A percentile compares a stretch with the other conserved stretches of the same genome.
phyloP scores from a whole-genome alignment of 192 early-diverging fungal genomes.

The Coemansia sp. region DNA sequence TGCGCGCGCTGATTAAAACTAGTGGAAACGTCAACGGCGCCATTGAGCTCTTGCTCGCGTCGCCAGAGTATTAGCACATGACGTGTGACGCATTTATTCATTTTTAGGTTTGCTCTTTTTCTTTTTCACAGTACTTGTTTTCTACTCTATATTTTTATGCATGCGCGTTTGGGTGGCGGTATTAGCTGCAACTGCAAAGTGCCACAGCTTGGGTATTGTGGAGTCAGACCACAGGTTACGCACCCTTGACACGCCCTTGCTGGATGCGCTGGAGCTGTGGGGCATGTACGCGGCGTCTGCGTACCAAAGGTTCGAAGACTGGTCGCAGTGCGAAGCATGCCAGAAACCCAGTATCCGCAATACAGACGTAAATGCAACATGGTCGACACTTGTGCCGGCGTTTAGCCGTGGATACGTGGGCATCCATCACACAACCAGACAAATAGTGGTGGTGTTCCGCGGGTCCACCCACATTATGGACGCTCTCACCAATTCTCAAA shows the following conservation, averaged over 20 bases:
- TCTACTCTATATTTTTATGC: not conserved
- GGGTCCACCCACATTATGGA: conserved; percentile 43
- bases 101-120: conserved; percentile 8
- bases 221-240: not conserved
- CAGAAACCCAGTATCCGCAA: conserved; percentile 18
- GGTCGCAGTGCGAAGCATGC: conserved; percentile 11
- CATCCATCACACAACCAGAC: conserved; percentile 4
- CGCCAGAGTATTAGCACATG: conserved; percentile 20
- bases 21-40: conserved; percentile 92
- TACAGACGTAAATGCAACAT: conserved; percentile 13
- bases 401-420: conserved; percentile 42
- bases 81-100: conserved; percentile 1
- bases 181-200: not conserved
- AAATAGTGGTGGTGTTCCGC: conserved; percentile 30
- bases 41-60: conserved; percentile 71
- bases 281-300: conserved; percentile 31
- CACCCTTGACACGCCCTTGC: not conserved
- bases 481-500: conserved; percentile 21
- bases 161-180: not conserved
- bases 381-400: conserved; percentile 27
- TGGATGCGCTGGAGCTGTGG: conserved; percentile 11
- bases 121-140: not conserved
- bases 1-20: conserved; percentile 77
- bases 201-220: not conserved
- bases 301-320: conserved; percentile 42